Percentiles rank a stretch among this genome's conserved stretches.
These are phyloP conservation scores for Saussurea involucrata DNA, from an alignment of 129 eudicot genomes.

Conservation along the genomic window DNA sequence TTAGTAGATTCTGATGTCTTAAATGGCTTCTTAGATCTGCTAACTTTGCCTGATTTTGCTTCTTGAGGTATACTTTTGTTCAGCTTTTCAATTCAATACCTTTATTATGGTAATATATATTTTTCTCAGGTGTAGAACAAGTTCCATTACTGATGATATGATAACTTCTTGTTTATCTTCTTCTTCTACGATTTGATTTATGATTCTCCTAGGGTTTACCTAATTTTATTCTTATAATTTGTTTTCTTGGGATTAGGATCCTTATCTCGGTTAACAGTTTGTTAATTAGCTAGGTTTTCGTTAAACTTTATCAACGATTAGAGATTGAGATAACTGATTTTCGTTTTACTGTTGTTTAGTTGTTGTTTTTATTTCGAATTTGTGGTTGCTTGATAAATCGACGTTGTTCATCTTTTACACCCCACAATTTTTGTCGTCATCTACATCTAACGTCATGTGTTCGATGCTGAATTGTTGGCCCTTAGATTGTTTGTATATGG, in stretches of 20 bases:
- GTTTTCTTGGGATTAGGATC: background rate
- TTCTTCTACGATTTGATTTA: background rate
- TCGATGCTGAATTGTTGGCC: conserved; percentile 1
- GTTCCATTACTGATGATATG: background rate
- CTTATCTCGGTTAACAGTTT: background rate
- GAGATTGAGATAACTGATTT: background rate
- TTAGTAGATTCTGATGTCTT: conserved; percentile 31
- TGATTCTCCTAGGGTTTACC: background rate
- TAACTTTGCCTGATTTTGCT: conserved; percentile 17
- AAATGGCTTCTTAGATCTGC: conserved; percentile 38
- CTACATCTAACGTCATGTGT: conserved; percentile 2
- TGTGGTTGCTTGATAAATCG: conserved; percentile 13
- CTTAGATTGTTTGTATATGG: conserved; percentile 10
- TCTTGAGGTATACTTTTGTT: conserved; percentile 18
- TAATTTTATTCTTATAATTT: background rate
- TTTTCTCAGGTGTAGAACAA: background rate
- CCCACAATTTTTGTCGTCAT: conserved; percentile 16
- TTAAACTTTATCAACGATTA: background rate
- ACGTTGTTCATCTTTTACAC: conserved; percentile 8
- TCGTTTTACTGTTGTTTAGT: background rate
- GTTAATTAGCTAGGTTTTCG: conserved; percentile 11
- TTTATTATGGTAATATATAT: background rate
- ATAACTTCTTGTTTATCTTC: background rate
- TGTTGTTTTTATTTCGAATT: background rate
- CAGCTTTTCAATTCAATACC: background rate